Percentiles rank a stretch among this genome's conserved stretches.
phyloP scores from a whole-genome alignment of 208 protist species.

The Leishmania aethiopica region DNA sequence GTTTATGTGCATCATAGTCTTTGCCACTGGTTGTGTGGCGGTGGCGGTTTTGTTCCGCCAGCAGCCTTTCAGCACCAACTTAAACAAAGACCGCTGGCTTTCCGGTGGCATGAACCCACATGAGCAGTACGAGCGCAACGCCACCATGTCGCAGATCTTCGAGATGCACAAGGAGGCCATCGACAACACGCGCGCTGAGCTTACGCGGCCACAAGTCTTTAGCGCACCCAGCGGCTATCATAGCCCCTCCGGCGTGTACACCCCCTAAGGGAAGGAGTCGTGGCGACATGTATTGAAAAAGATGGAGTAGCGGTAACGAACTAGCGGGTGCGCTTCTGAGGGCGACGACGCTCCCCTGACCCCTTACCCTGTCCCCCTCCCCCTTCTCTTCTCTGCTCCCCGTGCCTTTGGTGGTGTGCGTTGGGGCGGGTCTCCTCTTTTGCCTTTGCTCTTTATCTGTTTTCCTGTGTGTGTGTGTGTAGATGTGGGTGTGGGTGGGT shows the following conservation, averaged over 20 bases:
- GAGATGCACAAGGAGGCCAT: conserved; percentile 66
- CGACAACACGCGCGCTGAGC: conserved; percentile 58
- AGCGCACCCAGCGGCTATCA: conserved; percentile 52
- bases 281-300: background rate
- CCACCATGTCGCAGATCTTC: conserved; percentile 77
- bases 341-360: background rate
- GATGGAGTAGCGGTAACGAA: background rate
- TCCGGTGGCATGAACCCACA: conserved; percentile 66
- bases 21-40: conserved; percentile 10
- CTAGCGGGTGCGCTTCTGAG: background rate
- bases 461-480: background rate
- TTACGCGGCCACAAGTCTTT: conserved; percentile 64
- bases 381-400: background rate
- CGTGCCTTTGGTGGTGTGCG: background rate
- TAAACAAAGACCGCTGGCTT: conserved; percentile 62
- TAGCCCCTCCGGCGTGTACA: conserved; percentile 61
- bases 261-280: conserved; percentile 8
- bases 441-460: background rate
- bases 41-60: conserved; percentile 37
- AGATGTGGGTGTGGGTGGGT: background rate
- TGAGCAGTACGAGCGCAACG: conserved; percentile 78
- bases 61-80: conserved; percentile 57
- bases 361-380: conserved; percentile 7
- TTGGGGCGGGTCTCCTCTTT: background rate
- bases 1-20: conserved; percentile 28